phyloP scores from a whole-genome alignment of 805 yeast genomes.

The Candida boidinii region DNA sequence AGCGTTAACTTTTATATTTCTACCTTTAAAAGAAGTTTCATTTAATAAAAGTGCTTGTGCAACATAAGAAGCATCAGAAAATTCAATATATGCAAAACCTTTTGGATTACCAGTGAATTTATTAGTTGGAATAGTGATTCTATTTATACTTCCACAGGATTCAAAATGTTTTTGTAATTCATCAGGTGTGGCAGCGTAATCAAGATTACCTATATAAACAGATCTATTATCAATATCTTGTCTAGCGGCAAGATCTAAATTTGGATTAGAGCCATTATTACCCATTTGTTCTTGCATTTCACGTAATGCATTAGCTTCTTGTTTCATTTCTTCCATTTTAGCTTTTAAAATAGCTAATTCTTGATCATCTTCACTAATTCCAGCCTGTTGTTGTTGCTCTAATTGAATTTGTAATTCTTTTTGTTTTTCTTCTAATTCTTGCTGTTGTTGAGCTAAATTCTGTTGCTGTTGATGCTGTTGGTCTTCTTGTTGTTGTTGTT shows the following conservation, averaged over 20 bases:
- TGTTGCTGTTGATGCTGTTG: not conserved
- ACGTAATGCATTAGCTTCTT: constrained; percentile 53
- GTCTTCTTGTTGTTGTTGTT: constrained; percentile 1
- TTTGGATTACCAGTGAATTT: constrained; percentile 74
- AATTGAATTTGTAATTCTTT: not conserved
- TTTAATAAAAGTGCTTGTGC: constrained; percentile 57
- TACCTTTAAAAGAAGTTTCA: constrained; percentile 57
- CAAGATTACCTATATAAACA: constrained; percentile 79
- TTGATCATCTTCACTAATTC: constrained; percentile 15
- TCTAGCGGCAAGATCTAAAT: constrained; percentile 24
- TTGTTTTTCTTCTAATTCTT: not conserved
- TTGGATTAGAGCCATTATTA: constrained; percentile 5
- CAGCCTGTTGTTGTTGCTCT: constrained; percentile 1
- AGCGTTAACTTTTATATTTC: constrained; percentile 64
- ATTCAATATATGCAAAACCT: constrained; percentile 84
- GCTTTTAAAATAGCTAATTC: constrained; percentile 29
- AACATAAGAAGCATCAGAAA: constrained; percentile 58
- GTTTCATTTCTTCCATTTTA: constrained; percentile 46
- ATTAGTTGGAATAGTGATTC: constrained; percentile 72
- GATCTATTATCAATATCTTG: constrained; percentile 71
- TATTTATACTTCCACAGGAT: constrained; percentile 61
- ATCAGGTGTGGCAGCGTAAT: constrained; percentile 68
- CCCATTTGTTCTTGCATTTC: constrained; percentile 39
- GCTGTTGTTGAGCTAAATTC: not conserved
- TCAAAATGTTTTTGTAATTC: constrained; percentile 72